phyloP scores from a whole-genome alignment of 2,329 filamentous ascomycete species.

The Diaporthe sp. region DNA sequence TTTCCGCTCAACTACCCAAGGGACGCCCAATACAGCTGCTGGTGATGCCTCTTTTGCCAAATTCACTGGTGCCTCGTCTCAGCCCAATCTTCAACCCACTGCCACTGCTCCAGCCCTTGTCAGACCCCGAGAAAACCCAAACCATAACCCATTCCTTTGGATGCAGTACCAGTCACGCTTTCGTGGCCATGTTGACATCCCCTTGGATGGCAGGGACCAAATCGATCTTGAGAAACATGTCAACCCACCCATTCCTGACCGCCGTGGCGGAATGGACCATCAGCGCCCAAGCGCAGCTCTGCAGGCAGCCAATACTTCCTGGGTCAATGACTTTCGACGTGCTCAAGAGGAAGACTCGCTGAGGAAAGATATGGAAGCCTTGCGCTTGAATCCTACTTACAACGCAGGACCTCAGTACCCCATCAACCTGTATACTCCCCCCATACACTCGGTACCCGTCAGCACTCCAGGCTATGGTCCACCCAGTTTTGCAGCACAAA shows the following conservation, averaged over 20 bases:
- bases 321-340: constrained; percentile 34
- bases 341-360: neutral
- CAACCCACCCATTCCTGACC: constrained; percentile 9
- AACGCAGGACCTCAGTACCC: neutral
- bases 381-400: neutral
- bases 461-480: neutral
- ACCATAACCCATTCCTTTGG: constrained; percentile 6
- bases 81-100: neutral
- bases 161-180: constrained; percentile 6
- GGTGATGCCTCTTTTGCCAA: constrained; percentile 34
- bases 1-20: constrained; percentile 34
- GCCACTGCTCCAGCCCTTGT: neutral
- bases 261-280: constrained; percentile 15
- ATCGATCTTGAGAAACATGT: constrained; percentile 19
- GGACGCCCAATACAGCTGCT: constrained; percentile 22
- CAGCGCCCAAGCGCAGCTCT: constrained; percentile 17
- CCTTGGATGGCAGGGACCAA: constrained; percentile 5
- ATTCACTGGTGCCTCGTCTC: constrained; percentile 28
- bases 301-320: constrained; percentile 24
- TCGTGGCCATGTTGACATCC: neutral
- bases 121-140: neutral
- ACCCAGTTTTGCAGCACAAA: neutral
- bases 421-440: neutral
- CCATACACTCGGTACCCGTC: neutral
- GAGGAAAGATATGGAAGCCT: neutral